Percentiles rank a stretch among this genome's conserved stretches.
These are phyloP conservation scores for Vigna angularis DNA, from an alignment of 306 rosid species.

Conservation along the genomic window DNA sequence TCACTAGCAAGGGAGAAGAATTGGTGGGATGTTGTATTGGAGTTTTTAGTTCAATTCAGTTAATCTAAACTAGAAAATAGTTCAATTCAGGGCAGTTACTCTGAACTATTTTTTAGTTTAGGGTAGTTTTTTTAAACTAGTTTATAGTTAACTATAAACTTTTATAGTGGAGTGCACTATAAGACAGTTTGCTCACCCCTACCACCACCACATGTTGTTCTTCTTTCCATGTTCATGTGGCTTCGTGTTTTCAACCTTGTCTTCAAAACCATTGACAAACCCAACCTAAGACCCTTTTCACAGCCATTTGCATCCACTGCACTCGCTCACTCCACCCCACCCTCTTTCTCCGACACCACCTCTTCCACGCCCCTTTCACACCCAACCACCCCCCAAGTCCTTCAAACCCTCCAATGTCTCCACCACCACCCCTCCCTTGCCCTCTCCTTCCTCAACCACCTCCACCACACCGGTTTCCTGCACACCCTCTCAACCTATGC, in stretches of 20 bases:
- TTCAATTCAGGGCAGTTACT: no score
- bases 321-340: conserved; percentile 38
- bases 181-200: no score
- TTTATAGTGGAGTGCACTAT: no score
- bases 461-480: conserved; percentile 53
- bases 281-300: not conserved
- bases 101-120: no score
- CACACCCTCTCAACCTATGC: conserved; percentile 62
- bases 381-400: conserved; percentile 41
- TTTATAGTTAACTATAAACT: no score
- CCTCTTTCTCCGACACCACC: conserved; percentile 18
- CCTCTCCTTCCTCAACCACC: conserved; percentile 52
- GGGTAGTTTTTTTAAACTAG: no score
- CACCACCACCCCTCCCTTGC: conserved; percentile 61
- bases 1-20: conserved; percentile 87
- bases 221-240: conserved; percentile 31
- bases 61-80: no score
- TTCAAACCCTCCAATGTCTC: conserved; percentile 49
- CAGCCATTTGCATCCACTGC: conserved; percentile 41
- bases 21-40: not conserved
- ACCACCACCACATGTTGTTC: conserved; percentile 25
- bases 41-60: no score
- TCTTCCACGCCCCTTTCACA: not conserved
- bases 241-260: conserved; percentile 6
- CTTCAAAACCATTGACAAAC: not conserved